Conservation (phyloP, 2,329 filamentous ascomycete species). For the Cryphonectria naterciae region DNA sequence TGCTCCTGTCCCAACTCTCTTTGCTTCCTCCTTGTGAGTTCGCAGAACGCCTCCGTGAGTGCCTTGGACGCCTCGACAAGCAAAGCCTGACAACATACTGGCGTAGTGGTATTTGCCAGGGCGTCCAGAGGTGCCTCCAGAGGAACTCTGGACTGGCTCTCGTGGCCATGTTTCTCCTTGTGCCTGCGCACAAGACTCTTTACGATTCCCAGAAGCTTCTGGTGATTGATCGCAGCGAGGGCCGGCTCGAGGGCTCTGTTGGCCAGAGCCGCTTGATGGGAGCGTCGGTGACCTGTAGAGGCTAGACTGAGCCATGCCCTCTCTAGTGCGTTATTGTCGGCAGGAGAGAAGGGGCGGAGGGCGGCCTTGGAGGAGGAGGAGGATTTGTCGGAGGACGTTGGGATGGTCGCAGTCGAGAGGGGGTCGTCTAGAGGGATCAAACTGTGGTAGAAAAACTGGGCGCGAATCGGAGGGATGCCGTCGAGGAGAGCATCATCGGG, state of each 20-base stretch:
- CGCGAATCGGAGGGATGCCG: conserved; percentile 61
- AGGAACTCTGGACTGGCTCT: conserved; percentile 37
- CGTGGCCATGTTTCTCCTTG: conserved; percentile 49
- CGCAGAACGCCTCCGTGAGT: conserved; percentile 55
- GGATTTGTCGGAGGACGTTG: conserved; percentile 54
- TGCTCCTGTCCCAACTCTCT: conserved; percentile 47
- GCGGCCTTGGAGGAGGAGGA: conserved; percentile 58
- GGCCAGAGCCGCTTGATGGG: conserved; percentile 48
- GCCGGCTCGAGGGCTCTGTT: conserved; percentile 40
- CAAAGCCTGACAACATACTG: conserved; percentile 55
- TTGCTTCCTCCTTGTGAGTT: conserved; percentile 48
- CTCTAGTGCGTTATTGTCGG: conserved; percentile 80
- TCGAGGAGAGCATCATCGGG: conserved; percentile 42
- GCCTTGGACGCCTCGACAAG: conserved; percentile 51
- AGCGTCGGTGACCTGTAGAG: conserved; percentile 50
- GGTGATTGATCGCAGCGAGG: conserved; percentile 41
- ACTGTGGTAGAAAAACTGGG: conserved; percentile 87
- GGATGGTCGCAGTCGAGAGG: conserved; percentile 66
- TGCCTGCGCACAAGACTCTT: conserved; percentile 51
- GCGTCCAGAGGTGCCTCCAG: conserved; percentile 36
- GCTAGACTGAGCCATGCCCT: conserved; percentile 72
- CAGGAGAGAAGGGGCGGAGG: conserved; percentile 76
- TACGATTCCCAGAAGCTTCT: conserved; percentile 46
- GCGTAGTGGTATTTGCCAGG: conserved; percentile 38
- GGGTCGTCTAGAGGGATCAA: conserved; percentile 85